Evolutionary conservation across 257 asterid species (phyloP).

Genomic region (Solanum habrochaites): DNA sequence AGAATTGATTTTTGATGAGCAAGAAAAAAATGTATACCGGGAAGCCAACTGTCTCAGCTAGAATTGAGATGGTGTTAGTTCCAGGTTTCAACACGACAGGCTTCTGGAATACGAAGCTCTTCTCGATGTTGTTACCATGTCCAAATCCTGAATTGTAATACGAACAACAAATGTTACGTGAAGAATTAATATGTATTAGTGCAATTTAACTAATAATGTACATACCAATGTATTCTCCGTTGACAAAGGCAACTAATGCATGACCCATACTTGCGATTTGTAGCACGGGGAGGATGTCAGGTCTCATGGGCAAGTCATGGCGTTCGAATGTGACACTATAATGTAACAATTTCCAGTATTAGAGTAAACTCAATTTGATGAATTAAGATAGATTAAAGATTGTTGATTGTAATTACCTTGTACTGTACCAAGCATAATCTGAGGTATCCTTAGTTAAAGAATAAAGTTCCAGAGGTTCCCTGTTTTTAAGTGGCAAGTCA

Average conservation of each 20-base stretch:
- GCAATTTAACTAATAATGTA: not conserved
- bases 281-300: slow-evolving; percentile 48
- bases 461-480: slow-evolving; percentile 37
- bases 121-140: slow-evolving; percentile 63
- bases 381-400: not conserved
- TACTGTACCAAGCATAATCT: slow-evolving; percentile 70
- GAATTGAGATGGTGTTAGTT: slow-evolving; percentile 32
- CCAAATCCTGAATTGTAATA: slow-evolving; percentile 37
- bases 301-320: slow-evolving; percentile 57
- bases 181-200: not conserved
- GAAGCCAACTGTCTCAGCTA: slow-evolving; percentile 68
- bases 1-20: not conserved
- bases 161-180: slow-evolving; percentile 19
- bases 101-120: slow-evolving; percentile 43
- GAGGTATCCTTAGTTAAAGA: slow-evolving; percentile 33
- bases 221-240: slow-evolving; percentile 51
- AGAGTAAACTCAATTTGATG: not conserved
- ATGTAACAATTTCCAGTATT: not conserved
- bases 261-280: slow-evolving; percentile 69
- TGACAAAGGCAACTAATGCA: slow-evolving; percentile 49
- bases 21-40: slow-evolving; percentile 27
- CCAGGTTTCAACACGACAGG: slow-evolving; percentile 31
- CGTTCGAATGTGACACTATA: slow-evolving; percentile 31
- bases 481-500: slow-evolving; percentile 23
- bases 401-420: slow-evolving; percentile 22